These are phyloP conservation scores for rapeseed (Brassica napus) DNA, from an alignment of 345 rosid genomes.

Conservation along the genomic window DNA sequence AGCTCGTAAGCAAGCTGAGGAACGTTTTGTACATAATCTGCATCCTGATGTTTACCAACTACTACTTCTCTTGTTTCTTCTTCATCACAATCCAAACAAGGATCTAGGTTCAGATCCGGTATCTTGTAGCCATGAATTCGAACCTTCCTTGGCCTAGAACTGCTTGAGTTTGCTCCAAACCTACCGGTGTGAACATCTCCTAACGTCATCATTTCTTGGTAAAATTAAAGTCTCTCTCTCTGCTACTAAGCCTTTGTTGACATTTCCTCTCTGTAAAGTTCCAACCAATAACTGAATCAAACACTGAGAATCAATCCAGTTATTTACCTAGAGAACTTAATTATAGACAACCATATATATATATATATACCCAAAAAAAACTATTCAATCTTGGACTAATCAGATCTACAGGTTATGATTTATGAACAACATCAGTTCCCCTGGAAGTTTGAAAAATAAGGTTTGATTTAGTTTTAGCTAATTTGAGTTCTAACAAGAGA, in stretches of 20 bases:
- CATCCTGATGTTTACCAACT: slow-evolving; percentile 74
- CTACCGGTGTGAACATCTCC: slow-evolving; percentile 29
- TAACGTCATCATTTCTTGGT: slow-evolving; percentile 33
- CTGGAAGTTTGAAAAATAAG: background rate
- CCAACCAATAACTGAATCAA: slow-evolving; percentile 7
- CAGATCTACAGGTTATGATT: background rate
- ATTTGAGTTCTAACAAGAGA: background rate
- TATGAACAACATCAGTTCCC: background rate
- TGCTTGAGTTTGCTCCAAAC: slow-evolving; percentile 11
- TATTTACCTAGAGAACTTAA: background rate
- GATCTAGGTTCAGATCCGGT: slow-evolving; percentile 36
- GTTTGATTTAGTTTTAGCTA: background rate
- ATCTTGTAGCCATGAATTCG: slow-evolving; percentile 30
- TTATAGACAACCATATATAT: background rate
- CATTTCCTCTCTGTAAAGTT: slow-evolving; percentile 40
- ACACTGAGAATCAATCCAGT: background rate
- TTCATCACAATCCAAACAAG: slow-evolving; percentile 27
- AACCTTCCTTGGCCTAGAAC: slow-evolving; percentile 30
- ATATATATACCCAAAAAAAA: background rate
- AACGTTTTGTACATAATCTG: slow-evolving; percentile 65
- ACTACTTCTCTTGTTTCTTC: slow-evolving; percentile 24
- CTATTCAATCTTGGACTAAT: background rate
- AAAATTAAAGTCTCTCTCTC: background rate
- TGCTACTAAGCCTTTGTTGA: slow-evolving; percentile 33
- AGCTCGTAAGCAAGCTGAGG: slow-evolving; percentile 71